These are phyloP conservation scores for Mucor irregularis DNA, from an alignment of 371 early-diverging fungal genomes.

Conservation along the genomic window DNA sequence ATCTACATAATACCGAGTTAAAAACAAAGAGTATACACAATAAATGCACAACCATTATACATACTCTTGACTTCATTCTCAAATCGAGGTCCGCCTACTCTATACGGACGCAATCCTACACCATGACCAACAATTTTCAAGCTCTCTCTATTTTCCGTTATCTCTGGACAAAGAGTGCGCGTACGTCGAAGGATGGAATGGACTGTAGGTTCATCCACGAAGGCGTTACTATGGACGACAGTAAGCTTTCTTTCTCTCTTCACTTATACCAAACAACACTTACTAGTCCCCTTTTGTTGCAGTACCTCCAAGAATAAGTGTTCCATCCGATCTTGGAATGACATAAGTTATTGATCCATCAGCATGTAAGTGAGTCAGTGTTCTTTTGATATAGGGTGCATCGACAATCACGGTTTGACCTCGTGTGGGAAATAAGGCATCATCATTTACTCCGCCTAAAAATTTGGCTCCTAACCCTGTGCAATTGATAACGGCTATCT, in stretches of 20 bases:
- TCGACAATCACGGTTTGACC: slow-evolving; percentile 74
- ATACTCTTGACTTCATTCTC: slow-evolving; percentile 61
- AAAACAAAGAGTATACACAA: no score
- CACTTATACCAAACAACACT: slow-evolving; percentile 9
- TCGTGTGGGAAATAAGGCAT: slow-evolving; percentile 62
- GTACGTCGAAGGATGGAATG: slow-evolving; percentile 23
- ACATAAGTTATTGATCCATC: slow-evolving; percentile 65
- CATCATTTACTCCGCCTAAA: slow-evolving; percentile 74
- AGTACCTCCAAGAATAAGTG: slow-evolving; percentile 79
- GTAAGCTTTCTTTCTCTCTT: neutral
- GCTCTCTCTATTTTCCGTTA: slow-evolving; percentile 28
- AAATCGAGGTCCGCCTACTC: slow-evolving; percentile 67
- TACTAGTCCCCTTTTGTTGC: slow-evolving; percentile 64
- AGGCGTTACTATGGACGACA: slow-evolving; percentile 24
- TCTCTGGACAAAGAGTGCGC: slow-evolving; percentile 28
- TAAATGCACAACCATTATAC: no score
- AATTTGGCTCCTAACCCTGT: slow-evolving; percentile 66
- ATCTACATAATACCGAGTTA: no score
- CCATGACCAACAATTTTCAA: slow-evolving; percentile 59
- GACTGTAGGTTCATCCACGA: slow-evolving; percentile 20
- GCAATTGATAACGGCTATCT: slow-evolving; percentile 71
- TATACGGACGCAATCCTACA: slow-evolving; percentile 73
- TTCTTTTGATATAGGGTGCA: slow-evolving; percentile 61
- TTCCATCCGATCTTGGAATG: slow-evolving; percentile 79
- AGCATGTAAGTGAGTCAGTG: slow-evolving; percentile 42